Evolutionary conservation across 129 eudicot genomes (phyloP).

Genomic region (Pulicaria dysenterica): DNA sequence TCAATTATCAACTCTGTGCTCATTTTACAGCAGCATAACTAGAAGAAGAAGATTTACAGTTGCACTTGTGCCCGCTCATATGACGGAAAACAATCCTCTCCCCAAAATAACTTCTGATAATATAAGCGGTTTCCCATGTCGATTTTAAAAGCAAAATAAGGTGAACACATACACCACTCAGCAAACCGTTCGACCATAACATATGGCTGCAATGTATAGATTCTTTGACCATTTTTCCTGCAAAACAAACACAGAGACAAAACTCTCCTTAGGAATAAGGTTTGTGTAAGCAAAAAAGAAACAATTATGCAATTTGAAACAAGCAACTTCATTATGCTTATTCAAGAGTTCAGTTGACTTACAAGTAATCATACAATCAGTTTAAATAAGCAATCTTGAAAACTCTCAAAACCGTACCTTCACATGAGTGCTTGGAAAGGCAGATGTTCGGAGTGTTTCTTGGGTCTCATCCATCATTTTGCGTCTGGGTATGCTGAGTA

Average conservation of each 20-base stretch:
- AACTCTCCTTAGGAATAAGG: background rate
- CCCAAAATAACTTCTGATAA: conserved; percentile 7
- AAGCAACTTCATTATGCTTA: no score
- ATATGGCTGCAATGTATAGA: conserved; percentile 65
- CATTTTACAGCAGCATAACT: conserved; percentile 33
- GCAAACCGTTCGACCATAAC: conserved; percentile 67
- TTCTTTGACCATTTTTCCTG: conserved; percentile 80
- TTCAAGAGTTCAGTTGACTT: no score
- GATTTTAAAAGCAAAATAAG: conserved; percentile 18
- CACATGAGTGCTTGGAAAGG: conserved; percentile 96
- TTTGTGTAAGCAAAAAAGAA: background rate
- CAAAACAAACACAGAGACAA: conserved; percentile 15
- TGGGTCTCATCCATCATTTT: conserved; percentile 93
- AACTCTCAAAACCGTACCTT: conserved; percentile 44
- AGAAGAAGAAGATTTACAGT: conserved; percentile 25
- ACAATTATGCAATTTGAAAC: conserved; percentile 28
- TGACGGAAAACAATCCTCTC: conserved; percentile 18
- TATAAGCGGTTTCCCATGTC: background rate
- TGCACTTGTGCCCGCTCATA: conserved; percentile 15
- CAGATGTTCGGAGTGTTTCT: conserved; percentile 92
- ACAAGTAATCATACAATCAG: no score
- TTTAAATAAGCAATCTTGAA: no score
- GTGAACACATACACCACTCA: conserved; percentile 9
- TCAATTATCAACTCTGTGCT: conserved; percentile 19
- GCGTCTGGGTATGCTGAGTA: conserved; percentile 84